Percentiles rank a stretch among this genome's conserved stretches.
phyloP scores from a whole-genome alignment of 192 early-diverging fungal genomes.

The Anaeromyces robustus region DNA sequence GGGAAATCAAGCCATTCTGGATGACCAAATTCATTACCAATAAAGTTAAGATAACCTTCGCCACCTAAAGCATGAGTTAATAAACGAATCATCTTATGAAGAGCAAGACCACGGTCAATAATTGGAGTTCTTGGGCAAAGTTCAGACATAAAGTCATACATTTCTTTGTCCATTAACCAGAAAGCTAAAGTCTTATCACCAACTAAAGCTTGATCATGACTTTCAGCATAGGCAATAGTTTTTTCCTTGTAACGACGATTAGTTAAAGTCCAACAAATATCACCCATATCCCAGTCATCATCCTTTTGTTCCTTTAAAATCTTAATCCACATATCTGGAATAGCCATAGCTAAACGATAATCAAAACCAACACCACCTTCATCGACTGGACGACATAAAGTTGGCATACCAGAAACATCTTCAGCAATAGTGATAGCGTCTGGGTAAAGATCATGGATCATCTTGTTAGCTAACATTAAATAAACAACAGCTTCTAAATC shows the following conservation, averaged over 20 bases:
- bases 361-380: constrained; percentile 96
- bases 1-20: constrained; percentile 99
- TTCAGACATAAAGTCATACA: constrained; percentile 90
- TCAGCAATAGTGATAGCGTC: constrained; percentile 79
- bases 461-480: constrained; percentile 80
- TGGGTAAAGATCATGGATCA: constrained; percentile 66
- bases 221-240: constrained; percentile 90
- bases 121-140: constrained; percentile 62
- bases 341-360: constrained; percentile 88
- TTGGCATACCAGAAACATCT: constrained; percentile 99
- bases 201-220: constrained; percentile 94
- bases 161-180: constrained; percentile 99
- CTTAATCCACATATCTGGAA: constrained; percentile 98
- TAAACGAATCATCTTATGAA: constrained; percentile 95
- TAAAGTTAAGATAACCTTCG: constrained; percentile 91
- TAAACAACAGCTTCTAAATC: constrained; percentile 79
- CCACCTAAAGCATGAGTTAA: constrained; percentile 82
- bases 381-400: constrained; percentile 61
- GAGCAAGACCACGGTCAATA: constrained; percentile 81
- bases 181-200: constrained; percentile 97
- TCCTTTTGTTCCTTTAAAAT: not conserved
- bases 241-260: constrained; percentile 83
- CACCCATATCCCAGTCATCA: constrained; percentile 37
- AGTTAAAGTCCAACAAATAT: constrained; percentile 70
- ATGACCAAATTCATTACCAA: constrained; percentile 77